Evolutionary conservation across 2,329 filamentous ascomycete species (phyloP).

Genomic region (Ophiostoma perfectum): DNA sequence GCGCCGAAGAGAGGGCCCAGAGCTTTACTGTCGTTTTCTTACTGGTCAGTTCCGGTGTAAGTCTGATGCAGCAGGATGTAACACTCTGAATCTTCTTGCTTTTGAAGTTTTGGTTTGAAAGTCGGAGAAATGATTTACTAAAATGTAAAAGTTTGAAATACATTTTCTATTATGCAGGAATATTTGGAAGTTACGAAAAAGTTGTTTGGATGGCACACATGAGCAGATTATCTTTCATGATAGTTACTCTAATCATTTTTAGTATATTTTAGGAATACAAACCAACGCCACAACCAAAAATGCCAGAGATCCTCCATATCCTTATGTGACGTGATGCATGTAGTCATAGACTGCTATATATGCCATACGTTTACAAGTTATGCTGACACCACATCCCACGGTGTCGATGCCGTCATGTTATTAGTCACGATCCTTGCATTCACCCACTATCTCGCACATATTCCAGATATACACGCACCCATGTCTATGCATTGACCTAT

Average conservation of each 20-base stretch:
- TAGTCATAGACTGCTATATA: background rate
- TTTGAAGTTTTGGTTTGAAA: background rate
- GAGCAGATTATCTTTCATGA: too few species aligned
- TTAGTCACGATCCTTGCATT: background rate
- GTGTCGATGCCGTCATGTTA: too few species aligned
- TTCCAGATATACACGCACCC: background rate
- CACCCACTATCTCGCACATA: background rate
- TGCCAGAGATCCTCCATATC: background rate
- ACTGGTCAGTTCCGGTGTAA: constrained; percentile 1
- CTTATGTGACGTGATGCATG: background rate
- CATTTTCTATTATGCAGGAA: too few species aligned
- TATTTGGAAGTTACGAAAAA: too few species aligned
- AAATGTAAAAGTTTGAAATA: too few species aligned
- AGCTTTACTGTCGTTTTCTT: background rate
- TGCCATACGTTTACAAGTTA: background rate
- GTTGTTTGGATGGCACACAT: too few species aligned
- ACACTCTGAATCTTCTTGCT: background rate
- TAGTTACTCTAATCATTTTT: too few species aligned
- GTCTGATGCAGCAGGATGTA: background rate
- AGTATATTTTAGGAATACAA: too few species aligned
- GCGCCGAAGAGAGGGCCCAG: background rate
- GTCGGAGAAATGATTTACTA: too few species aligned
- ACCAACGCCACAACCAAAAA: too few species aligned
- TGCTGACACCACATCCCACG: background rate
- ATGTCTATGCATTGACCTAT: background rate